Conservation (phyloP, 2,329 filamentous ascomycete species). For the Gyromitra esculenta region DNA sequence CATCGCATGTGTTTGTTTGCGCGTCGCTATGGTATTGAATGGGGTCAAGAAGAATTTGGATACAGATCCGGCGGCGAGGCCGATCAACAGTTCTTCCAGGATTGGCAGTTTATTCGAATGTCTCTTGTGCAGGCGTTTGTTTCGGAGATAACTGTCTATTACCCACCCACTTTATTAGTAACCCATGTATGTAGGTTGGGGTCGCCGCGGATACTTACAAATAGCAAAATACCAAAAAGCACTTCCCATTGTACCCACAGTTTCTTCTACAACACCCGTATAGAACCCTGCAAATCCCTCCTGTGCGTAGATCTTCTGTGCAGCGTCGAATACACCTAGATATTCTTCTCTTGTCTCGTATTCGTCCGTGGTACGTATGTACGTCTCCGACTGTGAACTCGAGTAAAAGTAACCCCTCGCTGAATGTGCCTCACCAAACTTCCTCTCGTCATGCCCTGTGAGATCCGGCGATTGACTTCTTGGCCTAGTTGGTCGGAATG, state of each 20-base stretch:
- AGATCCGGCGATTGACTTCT: slow-evolving; percentile 46
- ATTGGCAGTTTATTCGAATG: slow-evolving; percentile 66
- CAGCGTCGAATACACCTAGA: slow-evolving; percentile 73
- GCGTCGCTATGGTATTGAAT: slow-evolving; percentile 80
- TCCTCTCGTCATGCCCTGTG: slow-evolving; percentile 29
- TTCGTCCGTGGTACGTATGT: background rate
- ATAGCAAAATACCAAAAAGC: slow-evolving; percentile 57
- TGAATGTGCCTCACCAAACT: slow-evolving; percentile 14
- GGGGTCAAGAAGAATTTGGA: slow-evolving; percentile 81
- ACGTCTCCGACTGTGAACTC: no score
- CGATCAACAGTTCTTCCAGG: slow-evolving; percentile 77
- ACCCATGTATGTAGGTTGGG: background rate
- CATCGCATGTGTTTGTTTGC: slow-evolving; percentile 72
- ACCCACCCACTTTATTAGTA: slow-evolving; percentile 6
- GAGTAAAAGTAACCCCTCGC: background rate
- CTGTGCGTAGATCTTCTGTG: slow-evolving; percentile 73
- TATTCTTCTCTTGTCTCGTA: slow-evolving; percentile 62
- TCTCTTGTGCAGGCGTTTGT: slow-evolving; percentile 61
- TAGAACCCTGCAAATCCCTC: slow-evolving; percentile 79
- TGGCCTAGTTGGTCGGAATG: background rate
- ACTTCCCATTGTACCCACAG: slow-evolving; percentile 69
- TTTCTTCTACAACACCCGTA: slow-evolving; percentile 71
- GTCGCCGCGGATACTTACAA: slow-evolving; percentile 49
- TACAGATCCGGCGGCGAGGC: slow-evolving; percentile 77
- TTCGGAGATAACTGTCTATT: slow-evolving; percentile 68